Evolutionary conservation across 2,329 filamentous ascomycete genomes (phyloP).

Genomic region (Fusarium circinatum): DNA sequence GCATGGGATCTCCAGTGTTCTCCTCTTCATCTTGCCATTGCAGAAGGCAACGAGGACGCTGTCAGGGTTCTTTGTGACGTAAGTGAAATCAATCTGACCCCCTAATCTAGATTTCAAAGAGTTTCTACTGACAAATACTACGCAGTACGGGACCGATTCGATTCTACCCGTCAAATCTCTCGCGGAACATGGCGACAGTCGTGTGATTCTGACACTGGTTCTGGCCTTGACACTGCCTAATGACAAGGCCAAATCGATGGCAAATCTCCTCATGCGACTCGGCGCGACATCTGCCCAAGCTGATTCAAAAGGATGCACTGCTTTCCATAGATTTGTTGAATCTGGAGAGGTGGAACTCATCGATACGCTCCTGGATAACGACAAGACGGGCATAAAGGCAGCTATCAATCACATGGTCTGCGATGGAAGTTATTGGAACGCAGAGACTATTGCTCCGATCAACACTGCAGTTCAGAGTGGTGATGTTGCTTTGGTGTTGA

Average conservation of each 20-base stretch:
- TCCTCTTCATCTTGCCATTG: constrained; percentile 81
- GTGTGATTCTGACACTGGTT: constrained; percentile 74
- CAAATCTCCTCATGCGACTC: constrained; percentile 70
- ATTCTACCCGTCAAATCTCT: constrained; percentile 78
- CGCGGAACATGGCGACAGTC: constrained; percentile 60
- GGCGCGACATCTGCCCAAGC: constrained; percentile 80
- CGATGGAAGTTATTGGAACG: constrained; percentile 46
- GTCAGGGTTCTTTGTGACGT: constrained; percentile 75
- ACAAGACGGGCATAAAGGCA: constrained; percentile 68
- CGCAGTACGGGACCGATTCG: constrained; percentile 79
- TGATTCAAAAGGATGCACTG: constrained; percentile 71
- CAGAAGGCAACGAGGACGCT: constrained; percentile 74
- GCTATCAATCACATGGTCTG: constrained; percentile 74
- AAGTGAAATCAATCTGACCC: constrained; percentile 29
- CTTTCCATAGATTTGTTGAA: constrained; percentile 72
- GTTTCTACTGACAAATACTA: constrained; percentile 33
- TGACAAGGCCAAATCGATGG: constrained; percentile 73
- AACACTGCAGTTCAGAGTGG: constrained; percentile 66
- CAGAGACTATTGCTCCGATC: constrained; percentile 60
- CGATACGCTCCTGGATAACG: constrained; percentile 62
- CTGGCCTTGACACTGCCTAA: constrained; percentile 73
- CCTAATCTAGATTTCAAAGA: background rate
- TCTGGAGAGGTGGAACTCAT: constrained; percentile 59
- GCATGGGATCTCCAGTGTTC: constrained; percentile 82
- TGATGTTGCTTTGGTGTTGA: constrained; percentile 64